Percentiles rank a stretch among this genome's conserved stretches.
Evolutionary conservation across 1,284 basidiomycete species (phyloP).

Genomic region (Irpex rosettiformis): DNA sequence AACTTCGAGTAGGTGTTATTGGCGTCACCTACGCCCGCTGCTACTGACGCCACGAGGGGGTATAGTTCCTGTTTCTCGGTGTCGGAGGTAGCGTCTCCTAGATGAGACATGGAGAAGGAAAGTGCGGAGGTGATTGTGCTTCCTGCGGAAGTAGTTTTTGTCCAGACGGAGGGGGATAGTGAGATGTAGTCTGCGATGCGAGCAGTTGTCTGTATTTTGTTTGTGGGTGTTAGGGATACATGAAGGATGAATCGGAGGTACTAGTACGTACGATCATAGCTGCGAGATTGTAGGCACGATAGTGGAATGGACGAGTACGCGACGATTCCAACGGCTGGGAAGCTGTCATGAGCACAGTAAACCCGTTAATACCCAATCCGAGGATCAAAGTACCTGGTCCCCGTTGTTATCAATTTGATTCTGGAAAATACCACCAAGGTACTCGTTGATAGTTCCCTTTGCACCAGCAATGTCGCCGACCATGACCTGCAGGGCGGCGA

Average conservation of each 20-base stretch:
- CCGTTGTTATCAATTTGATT: constrained; percentile 36
- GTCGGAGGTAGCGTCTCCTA: constrained; percentile 25
- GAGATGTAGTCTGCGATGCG: constrained; percentile 44
- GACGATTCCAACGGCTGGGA: constrained; percentile 58
- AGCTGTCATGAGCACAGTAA: neutral
- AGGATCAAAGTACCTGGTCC: constrained; percentile 33
- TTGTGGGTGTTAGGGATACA: neutral
- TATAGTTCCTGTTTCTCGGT: constrained; percentile 19
- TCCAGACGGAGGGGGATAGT: constrained; percentile 43
- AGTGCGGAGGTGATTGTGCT: constrained; percentile 55
- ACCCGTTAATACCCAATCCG: neutral
- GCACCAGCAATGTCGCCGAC: constrained; percentile 32
- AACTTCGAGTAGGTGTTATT: constrained; percentile 45
- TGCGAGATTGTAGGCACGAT: constrained; percentile 62
- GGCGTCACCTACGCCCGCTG: constrained; percentile 51
- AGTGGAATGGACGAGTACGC: constrained; percentile 62
- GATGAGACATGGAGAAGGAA: constrained; percentile 45
- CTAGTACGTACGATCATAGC: constrained; percentile 52
- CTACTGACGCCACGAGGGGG: constrained; percentile 44
- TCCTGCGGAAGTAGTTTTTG: constrained; percentile 41
- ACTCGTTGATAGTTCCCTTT: constrained; percentile 28
- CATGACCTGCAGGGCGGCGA: constrained; percentile 34
- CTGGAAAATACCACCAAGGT: constrained; percentile 33
- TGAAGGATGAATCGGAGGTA: neutral
- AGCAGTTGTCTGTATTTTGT: constrained; percentile 38